These are phyloP conservation scores for Candida parachauliodes DNA, from an alignment of 805 yeast species.

Conservation along the genomic window DNA sequence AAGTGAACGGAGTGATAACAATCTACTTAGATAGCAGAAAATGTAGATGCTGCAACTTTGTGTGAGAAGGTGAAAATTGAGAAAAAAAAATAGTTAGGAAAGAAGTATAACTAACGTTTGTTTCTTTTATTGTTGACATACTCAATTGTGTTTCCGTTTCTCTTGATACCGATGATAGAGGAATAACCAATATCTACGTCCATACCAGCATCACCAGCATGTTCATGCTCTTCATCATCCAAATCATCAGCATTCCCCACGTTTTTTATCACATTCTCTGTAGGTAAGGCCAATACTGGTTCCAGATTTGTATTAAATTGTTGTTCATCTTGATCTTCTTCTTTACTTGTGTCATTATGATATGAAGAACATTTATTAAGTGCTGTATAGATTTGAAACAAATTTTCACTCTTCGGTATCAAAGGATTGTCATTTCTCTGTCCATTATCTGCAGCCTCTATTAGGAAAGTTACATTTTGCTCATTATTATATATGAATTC, in stretches of 20 bases:
- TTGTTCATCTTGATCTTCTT: constrained; percentile 18
- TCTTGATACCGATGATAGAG: constrained; percentile 30
- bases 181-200: constrained; percentile 38
- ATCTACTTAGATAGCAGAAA: constrained; percentile 1
- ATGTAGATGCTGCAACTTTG: not conserved
- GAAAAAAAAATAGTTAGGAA: not conserved
- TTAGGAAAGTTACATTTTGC: constrained; percentile 8
- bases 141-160: constrained; percentile 20
- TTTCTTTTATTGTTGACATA: not conserved
- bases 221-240: constrained; percentile 15
- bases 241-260: constrained; percentile 39
- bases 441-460: not conserved
- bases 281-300: constrained; percentile 19
- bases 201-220: constrained; percentile 34
- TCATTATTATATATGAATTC: constrained; percentile 10
- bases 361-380: constrained; percentile 36
- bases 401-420: constrained; percentile 5
- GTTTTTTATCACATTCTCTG: constrained; percentile 12
- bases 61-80: not conserved
- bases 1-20: no score
- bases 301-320: constrained; percentile 13
- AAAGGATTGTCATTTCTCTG: constrained; percentile 9
- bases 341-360: constrained; percentile 29
- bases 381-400: constrained; percentile 24
- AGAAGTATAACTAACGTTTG: not conserved